Evolutionary conservation across 106 monocot genomes (phyloP), one percentile per base, ranked within the genome.

Genomic region (Iris macrosiphon): DNA sequence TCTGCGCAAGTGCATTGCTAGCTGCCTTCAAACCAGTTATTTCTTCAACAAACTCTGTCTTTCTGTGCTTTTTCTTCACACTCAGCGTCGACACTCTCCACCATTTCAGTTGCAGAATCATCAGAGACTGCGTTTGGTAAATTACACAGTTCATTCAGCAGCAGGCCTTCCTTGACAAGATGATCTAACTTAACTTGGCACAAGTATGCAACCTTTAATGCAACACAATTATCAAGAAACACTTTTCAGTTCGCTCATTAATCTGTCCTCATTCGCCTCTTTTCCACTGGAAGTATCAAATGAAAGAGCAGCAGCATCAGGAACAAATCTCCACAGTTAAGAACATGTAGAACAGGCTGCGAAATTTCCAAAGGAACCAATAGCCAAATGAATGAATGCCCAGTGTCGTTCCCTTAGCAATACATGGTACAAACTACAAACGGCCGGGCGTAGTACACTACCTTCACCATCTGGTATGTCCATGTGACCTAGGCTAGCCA

Each of bases 321-420:
- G 87, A 67, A 91, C 76, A 63, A 92, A 87, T 61, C 74, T 77
- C 91, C 91, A 99, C 14, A 99, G 72, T 48, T 87, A 60, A 3
- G 72, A 75, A 42, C 83, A 99, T 17, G 80, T 70, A 26, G 98
- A 91, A 34, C 78, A 72, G 13, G 91, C 77, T 26, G 98, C 87
- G 52, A 92, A 99, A 64, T 72, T 79, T 21, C 83, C 83, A 66
- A 98, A 91, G 25, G 87, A 72, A 38, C 56, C 39, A 29, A 98
- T 31, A 7, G 78, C 70, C 16, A 91, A 46, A 68, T 99, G 98
- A 67, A 75, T 68, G 23, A 87, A 60, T 46, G 91, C 98, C 91
- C 91, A 99, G 24, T 92, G 79, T 21, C 80, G 40, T 17, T 99
- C 98, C 62, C 68, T 87, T 31, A 99, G 71, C 34, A 99, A 53